Conservation (phyloP, 2,329 filamentous ascomycete species). For the Xylaria sp. region DNA sequence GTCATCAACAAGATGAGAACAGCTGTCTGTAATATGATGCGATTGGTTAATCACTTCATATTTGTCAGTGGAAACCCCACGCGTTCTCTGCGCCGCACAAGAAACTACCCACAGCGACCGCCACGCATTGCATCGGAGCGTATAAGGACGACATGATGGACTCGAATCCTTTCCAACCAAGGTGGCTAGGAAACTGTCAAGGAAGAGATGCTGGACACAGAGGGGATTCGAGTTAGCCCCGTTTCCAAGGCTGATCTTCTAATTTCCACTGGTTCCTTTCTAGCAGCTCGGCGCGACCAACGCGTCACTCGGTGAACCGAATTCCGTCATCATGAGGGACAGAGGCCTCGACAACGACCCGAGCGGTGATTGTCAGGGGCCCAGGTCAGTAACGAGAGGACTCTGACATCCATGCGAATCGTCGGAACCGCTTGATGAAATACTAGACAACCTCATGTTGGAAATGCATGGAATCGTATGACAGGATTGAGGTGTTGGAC, state of each 20-base stretch:
- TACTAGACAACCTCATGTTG: constrained; percentile 8
- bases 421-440: not conserved
- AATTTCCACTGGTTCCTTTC: constrained; percentile 18
- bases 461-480: constrained; percentile 10
- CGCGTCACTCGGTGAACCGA: not conserved
- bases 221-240: not conserved
- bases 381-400: not conserved
- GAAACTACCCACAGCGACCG: not conserved
- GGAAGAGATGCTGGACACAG: not conserved
- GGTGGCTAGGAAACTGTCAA: not conserved
- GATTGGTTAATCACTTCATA: constrained; percentile 31
- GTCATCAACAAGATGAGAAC: constrained; percentile 28
- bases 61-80: constrained; percentile 22
- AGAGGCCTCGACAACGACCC: not conserved
- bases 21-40: constrained; percentile 12
- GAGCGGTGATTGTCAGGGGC: not conserved
- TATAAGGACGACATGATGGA: not conserved
- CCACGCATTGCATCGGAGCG: constrained; percentile 6
- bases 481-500: constrained; percentile 4
- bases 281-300: constrained; percentile 1
- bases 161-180: constrained; percentile 5
- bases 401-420: not conserved
- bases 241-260: not conserved
- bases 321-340: not conserved
- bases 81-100: constrained; percentile 13